Evolutionary conservation across 176 grass and related monocot genomes (phyloP).

Genomic region (Melocanna baccifera): DNA sequence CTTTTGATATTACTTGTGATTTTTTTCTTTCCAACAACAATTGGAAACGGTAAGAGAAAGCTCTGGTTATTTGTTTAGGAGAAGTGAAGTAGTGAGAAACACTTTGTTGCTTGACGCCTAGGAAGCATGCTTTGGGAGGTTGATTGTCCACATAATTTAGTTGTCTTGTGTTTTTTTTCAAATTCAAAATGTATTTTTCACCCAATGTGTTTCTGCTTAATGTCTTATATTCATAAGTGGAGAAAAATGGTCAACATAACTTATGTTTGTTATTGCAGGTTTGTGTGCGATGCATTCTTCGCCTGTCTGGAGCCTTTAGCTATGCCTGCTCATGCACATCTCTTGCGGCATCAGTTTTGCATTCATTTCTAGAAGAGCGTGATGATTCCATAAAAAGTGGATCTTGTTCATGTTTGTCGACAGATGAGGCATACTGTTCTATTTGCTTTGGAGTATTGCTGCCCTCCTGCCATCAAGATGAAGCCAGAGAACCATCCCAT

Average conservation of each 20-base stretch:
- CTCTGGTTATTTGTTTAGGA: background rate
- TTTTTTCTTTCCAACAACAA: too few species aligned
- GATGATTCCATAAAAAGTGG: conserved; percentile 32
- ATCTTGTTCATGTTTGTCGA: conserved; percentile 33
- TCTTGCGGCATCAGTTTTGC: conserved; percentile 45
- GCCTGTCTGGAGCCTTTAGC: conserved; percentile 47
- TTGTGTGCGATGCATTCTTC: conserved; percentile 71
- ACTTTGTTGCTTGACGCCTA: background rate
- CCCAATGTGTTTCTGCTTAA: background rate
- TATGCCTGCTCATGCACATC: conserved; percentile 26
- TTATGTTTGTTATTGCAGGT: conserved; percentile 42
- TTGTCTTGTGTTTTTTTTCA: too few species aligned
- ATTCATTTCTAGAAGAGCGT: conserved; percentile 53
- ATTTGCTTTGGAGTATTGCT: conserved; percentile 78
- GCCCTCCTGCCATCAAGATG: conserved; percentile 42
- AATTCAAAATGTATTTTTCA: too few species aligned
- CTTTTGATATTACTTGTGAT: too few species aligned
- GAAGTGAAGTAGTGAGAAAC: background rate
- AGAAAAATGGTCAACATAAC: background rate
- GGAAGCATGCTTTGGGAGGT: background rate
- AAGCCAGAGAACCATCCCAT: background rate
- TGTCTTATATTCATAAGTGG: background rate
- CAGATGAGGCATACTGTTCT: conserved; percentile 47
- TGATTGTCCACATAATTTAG: too few species aligned
- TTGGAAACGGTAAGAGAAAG: too few species aligned